Percentiles rank a stretch among this genome's conserved stretches.
Conservation (phyloP, 2,329 filamentous ascomycete species). For the Whalleya microplaca region DNA sequence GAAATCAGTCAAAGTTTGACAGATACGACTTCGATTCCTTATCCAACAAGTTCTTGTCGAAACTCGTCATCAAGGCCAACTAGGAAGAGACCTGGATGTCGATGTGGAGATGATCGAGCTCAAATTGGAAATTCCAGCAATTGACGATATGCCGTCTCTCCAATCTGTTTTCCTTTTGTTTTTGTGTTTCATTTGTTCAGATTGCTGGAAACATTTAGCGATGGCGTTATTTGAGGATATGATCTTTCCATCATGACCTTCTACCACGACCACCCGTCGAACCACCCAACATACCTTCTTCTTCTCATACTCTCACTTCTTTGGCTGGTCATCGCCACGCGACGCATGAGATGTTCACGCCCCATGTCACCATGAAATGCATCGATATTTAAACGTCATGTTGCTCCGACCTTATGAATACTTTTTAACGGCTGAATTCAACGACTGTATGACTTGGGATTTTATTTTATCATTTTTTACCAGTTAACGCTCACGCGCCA, state of each 20-base stretch:
- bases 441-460: slow-evolving; percentile 42
- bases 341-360: slow-evolving; percentile 23
- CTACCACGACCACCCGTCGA: slow-evolving; percentile 30
- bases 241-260: slow-evolving; percentile 41
- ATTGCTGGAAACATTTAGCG: slow-evolving; percentile 46
- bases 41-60: slow-evolving; percentile 96
- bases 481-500: slow-evolving; percentile 35
- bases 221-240: slow-evolving; percentile 48
- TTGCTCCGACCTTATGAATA: slow-evolving; percentile 39
- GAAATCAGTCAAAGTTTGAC: slow-evolving; percentile 82
- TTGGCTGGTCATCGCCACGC: slow-evolving; percentile 38
- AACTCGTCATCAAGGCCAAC: slow-evolving; percentile 94
- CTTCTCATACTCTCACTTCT: slow-evolving; percentile 32
- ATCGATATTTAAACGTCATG: slow-evolving; percentile 38
- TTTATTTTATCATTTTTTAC: slow-evolving; percentile 31
- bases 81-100: slow-evolving; percentile 43
- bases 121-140: slow-evolving; percentile 10
- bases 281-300: slow-evolving; percentile 29
- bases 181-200: slow-evolving; percentile 36
- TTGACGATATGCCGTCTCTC: slow-evolving; percentile 11
- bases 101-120: slow-evolving; percentile 8
- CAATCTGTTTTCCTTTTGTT: slow-evolving; percentile 29
- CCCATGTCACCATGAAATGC: slow-evolving; percentile 7
- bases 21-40: slow-evolving; percentile 91
- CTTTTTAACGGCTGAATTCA: slow-evolving; percentile 37